These are phyloP conservation scores for Russula lepida DNA, from an alignment of 768 basidiomycete species.

Conservation along the genomic window DNA sequence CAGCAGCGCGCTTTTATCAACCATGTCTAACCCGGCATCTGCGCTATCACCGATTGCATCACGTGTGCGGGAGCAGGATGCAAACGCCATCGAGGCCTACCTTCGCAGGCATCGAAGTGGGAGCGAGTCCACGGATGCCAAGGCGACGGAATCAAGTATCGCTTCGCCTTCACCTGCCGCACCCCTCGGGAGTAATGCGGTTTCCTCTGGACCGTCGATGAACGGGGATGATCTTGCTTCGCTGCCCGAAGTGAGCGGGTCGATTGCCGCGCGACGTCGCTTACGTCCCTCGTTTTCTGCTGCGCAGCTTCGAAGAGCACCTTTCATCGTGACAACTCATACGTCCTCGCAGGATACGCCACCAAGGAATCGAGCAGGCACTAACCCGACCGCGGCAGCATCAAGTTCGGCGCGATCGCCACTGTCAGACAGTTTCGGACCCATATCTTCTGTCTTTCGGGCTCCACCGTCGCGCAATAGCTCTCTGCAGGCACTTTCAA, in stretches of 20 bases:
- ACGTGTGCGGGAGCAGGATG: constrained; percentile 76
- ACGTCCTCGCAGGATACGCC: constrained; percentile 31
- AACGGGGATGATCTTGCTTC: constrained; percentile 48
- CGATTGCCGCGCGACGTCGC: constrained; percentile 48
- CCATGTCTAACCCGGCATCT: constrained; percentile 30
- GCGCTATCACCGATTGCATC: constrained; percentile 70
- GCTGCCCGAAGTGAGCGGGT: constrained; percentile 39
- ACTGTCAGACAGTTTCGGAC: constrained; percentile 12
- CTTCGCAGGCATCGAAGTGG: constrained; percentile 75
- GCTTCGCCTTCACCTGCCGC: constrained; percentile 30
- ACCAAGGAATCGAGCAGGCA: constrained; percentile 53
- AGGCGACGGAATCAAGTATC: constrained; percentile 48
- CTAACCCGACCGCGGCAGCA: constrained; percentile 46
- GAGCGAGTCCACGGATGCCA: constrained; percentile 66
- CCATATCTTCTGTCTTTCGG: constrained; percentile 36
- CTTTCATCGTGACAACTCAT: constrained; percentile 17
- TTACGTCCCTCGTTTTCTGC: constrained; percentile 72
- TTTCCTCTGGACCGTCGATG: constrained; percentile 41
- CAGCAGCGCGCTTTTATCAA: constrained; percentile 27
- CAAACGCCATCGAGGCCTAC: constrained; percentile 84
- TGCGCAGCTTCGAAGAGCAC: constrained; percentile 51
- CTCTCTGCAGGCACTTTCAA: constrained; percentile 32
- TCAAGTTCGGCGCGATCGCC: constrained; percentile 36
- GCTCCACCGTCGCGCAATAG: constrained; percentile 51
- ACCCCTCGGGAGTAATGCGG: not conserved